Evolutionary conservation across 1,284 basidiomycete genomes (phyloP).

Genomic region (Sutorius eximius): DNA sequence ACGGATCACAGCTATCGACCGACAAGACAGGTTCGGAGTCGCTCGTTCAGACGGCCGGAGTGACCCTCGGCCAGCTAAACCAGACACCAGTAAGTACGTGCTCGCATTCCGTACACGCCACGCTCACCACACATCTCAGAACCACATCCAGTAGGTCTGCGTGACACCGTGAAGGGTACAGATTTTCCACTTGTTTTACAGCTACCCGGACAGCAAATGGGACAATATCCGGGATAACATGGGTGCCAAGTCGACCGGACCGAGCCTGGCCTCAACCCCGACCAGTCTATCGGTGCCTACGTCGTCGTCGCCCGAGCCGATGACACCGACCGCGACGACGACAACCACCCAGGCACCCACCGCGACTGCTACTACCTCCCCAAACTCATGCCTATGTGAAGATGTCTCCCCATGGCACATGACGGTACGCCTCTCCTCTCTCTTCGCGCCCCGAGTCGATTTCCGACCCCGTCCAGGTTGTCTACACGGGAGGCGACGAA

Average conservation of each 20-base stretch:
- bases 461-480: constrained; percentile 21
- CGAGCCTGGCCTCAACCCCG: constrained; percentile 1
- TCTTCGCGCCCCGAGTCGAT: neutral
- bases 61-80: constrained; percentile 55
- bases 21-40: constrained; percentile 61
- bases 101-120: neutral
- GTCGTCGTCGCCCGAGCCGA: constrained; percentile 12
- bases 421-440: constrained; percentile 28
- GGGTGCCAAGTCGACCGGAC: constrained; percentile 34
- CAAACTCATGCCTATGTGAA: constrained; percentile 41
- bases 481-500: constrained; percentile 50
- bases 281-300: neutral
- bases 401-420: constrained; percentile 55
- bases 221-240: constrained; percentile 68
- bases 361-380: constrained; percentile 25
- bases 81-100: constrained; percentile 42
- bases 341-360: constrained; percentile 7
- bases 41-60: constrained; percentile 51
- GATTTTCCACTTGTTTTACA: constrained; percentile 21
- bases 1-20: constrained; percentile 49
- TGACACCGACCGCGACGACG: constrained; percentile 11
- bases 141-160: constrained; percentile 61
- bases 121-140: constrained; percentile 34
- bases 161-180: neutral
- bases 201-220: constrained; percentile 67